Evolutionary conservation across 495 filamentous ascomycete species (phyloP), one percentile per base, ranked within the genome.

Genomic region (Parachaetomium inaequale): DNA sequence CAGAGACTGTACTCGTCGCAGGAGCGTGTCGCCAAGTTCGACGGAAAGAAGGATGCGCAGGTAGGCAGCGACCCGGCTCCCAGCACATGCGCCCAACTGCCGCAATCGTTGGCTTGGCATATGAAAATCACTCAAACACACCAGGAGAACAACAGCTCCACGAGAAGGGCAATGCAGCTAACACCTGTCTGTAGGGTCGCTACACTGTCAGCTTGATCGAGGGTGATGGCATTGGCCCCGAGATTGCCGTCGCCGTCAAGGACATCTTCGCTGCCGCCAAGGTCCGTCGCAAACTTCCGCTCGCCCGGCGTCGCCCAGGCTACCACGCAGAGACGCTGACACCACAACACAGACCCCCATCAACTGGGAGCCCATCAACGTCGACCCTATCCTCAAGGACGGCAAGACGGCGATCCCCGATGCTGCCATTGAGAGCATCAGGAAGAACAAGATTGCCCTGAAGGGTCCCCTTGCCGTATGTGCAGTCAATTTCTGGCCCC

Each of bases 181-280:
- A 70, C 26, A 68, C 31, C 14, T 50, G 15, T n/a, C 10, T 50
- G 45, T 65, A 97, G 93, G 94, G 93, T 70, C 91, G 91, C 76
- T 98, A 89, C 84, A 90, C 88, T 46, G 93, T 98, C 69, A 94
- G 91, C 69, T 82, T 98, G 75, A 98, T 98, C 66, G 94, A 98
- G 81, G 94, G 94, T 79, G 94, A 98, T 71, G 94, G 94, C 75
- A 98, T 98, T 72, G 94, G 94, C 62, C 93, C 93, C 59, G 93
- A 98, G 79, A 98, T 98, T 71, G 87, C 94, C 65, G 90, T 95
- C 77, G 93, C 93, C 29, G 91, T 98, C 63, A 97, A 96, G 83
- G 90, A 96, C 74, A 98, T 98, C 76, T 98, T 95, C 79, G 82
- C 87, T 65, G 95, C 95, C 68, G 94, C 95, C 63, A 90, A 93